Conservation (phyloP, 2,329 filamentous ascomycete species). For the Sclerotinia trifoliorum region DNA sequence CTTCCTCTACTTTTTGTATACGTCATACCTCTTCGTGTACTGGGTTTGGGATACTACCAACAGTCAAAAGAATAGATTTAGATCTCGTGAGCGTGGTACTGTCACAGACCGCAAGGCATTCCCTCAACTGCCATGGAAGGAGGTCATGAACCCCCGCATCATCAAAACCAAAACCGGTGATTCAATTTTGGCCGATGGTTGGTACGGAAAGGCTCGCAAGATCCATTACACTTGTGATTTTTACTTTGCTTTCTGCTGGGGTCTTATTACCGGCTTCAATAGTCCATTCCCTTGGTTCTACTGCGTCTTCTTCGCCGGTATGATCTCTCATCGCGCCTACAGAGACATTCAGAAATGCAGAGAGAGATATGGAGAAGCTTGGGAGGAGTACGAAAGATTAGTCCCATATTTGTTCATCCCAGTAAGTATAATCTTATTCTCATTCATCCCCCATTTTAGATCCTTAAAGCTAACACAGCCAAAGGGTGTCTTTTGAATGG, state of each 20-base stretch:
- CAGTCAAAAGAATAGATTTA: constrained; percentile 91
- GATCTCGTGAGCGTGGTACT: constrained; percentile 73
- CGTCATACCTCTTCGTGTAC: constrained; percentile 78
- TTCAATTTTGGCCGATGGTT: constrained; percentile 78
- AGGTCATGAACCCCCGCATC: constrained; percentile 73
- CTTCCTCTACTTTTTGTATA: constrained; percentile 63
- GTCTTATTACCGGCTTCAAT: constrained; percentile 74
- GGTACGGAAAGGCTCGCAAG: constrained; percentile 79
- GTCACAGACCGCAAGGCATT: constrained; percentile 72
- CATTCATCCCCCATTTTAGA: background rate
- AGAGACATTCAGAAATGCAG: constrained; percentile 75
- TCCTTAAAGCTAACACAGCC: background rate
- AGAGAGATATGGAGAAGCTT: constrained; percentile 77
- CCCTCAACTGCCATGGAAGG: constrained; percentile 87
- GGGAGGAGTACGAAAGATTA: constrained; percentile 75
- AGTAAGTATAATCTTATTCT: constrained; percentile 40
- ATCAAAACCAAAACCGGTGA: constrained; percentile 73
- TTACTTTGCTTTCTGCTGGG: constrained; percentile 76
- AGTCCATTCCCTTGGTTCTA: constrained; percentile 91
- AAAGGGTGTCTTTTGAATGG: constrained; percentile 15
- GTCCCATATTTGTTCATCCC: constrained; percentile 87
- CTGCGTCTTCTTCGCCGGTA: constrained; percentile 72
- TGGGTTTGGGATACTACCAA: constrained; percentile 92
- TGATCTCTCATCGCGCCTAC: constrained; percentile 76
- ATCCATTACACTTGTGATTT: constrained; percentile 79